Percentiles rank a stretch among this genome's conserved stretches.
phyloP scores from a whole-genome alignment of 345 rosid species.

The Euphorbia lathyris region DNA sequence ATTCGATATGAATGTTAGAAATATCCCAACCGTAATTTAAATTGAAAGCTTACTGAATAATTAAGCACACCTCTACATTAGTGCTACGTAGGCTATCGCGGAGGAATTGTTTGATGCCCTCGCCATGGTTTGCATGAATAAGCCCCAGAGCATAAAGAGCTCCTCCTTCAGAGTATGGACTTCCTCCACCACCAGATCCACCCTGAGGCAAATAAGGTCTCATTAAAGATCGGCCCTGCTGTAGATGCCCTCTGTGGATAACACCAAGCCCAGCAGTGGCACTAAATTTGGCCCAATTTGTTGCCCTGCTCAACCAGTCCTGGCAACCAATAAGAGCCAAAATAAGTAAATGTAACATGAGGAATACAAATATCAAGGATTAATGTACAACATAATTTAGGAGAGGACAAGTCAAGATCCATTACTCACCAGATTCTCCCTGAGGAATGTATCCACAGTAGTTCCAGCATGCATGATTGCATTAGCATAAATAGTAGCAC shows the following conservation, averaged over 20 bases:
- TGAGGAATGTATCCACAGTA: constrained; percentile 94
- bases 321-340: constrained; percentile 30
- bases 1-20: constrained; percentile 8
- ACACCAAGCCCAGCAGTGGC: constrained; percentile 99
- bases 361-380: not conserved
- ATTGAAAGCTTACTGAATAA: constrained; percentile 9
- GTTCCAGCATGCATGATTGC: constrained; percentile 99
- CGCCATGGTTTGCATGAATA: constrained; percentile 99
- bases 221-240: constrained; percentile 96
- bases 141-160: constrained; percentile 98
- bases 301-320: constrained; percentile 99
- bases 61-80: constrained; percentile 71
- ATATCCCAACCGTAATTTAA: not conserved
- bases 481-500: constrained; percentile 97
- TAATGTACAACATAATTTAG: not conserved
- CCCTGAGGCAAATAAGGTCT: constrained; percentile 99
- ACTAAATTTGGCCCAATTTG: constrained; percentile 99
- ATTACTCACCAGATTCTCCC: constrained; percentile 83
- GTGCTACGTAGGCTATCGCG: constrained; percentile 90
- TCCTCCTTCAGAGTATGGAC: constrained; percentile 99
- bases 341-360: constrained; percentile 2
- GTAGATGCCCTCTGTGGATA: constrained; percentile 93
- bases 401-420: constrained; percentile 7
- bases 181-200: constrained; percentile 91
- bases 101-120: constrained; percentile 94